Percentiles rank a stretch among this genome's conserved stretches.
These are phyloP conservation scores for Rubus parviflorus DNA, from an alignment of 306 rosid genomes.

Conservation along the genomic window DNA sequence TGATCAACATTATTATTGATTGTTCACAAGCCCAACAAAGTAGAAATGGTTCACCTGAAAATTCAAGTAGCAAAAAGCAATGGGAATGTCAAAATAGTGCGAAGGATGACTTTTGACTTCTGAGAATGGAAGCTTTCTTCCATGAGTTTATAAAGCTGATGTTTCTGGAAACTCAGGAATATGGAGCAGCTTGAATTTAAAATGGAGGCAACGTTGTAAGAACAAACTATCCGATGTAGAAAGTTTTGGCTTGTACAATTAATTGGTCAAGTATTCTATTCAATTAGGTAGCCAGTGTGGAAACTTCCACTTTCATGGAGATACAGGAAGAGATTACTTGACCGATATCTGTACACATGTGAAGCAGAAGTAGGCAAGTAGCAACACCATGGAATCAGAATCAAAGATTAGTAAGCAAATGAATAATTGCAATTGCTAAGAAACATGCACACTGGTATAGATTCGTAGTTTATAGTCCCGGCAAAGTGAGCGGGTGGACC, in stretches of 20 bases:
- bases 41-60: background rate
- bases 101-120: background rate
- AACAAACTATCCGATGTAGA: background rate
- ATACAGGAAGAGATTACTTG: background rate
- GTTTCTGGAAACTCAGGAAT: background rate
- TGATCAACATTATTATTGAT: background rate
- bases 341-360: background rate
- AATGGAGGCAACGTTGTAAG: background rate
- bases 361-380: background rate
- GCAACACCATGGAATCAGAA: background rate
- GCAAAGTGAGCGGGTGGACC: no score
- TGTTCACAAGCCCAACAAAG: background rate
- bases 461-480: no score
- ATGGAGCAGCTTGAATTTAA: background rate
- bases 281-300: background rate
- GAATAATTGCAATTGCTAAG: background rate
- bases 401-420: background rate
- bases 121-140: conserved; percentile 12
- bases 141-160: background rate
- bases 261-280: background rate
- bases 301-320: background rate
- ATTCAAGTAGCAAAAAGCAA: background rate
- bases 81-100: background rate
- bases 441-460: background rate
- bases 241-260: background rate